Base-by-base conservation (phyloP, 176 grass and related monocot species). In the Phoenix roebelenii region DNA sequence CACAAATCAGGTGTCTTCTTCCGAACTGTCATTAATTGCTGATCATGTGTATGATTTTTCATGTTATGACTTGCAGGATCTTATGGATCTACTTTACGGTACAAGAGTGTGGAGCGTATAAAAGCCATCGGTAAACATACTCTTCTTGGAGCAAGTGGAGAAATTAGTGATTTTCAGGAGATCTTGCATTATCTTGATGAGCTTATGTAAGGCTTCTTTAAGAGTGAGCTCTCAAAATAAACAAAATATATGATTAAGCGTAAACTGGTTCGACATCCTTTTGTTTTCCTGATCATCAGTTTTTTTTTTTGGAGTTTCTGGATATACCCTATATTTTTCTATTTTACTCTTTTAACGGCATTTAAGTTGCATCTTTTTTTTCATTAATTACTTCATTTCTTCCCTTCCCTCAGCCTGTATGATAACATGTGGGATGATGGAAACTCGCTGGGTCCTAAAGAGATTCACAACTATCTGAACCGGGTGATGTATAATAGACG, bases 401-500 rank as follows among this genome's bases (percentile, higher is more conserved):
- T 9, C 35, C 1, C 10, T 44, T 44, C 10, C 35, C 35, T 75
- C 69, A 98, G 88, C 57, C 49, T 85, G 73, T 85, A 84, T 24
- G 94, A 98, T 82, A 83, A 86, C 57, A 98, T 98, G 94, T 98
- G 94, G 94, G 94, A 98, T 68, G 94, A 98, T 78, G 94, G 94
- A 23, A 98, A 98, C 62, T 98, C 94, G 6, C 65, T 98, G 79
- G 94, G 94, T 44, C 94, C 94, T 49, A 98, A 98, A 69, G 88
- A 98, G 78, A 72, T 98, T 61, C 94, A 98, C 71, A 78, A 68
- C 65, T 89, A 98, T 72, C 59, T 98, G 50, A 98, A 79, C 23
- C 78, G 88, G 77, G 80, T 98, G 15, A 98, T 98, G 94, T 98
- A 98, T 25, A 89, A 92, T 59, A 65, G 88, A 18, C 94, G 94